Evolutionary conservation across 2,329 filamentous ascomycete species (phyloP).

Genomic region (Cladobotryum mycophilum): DNA sequence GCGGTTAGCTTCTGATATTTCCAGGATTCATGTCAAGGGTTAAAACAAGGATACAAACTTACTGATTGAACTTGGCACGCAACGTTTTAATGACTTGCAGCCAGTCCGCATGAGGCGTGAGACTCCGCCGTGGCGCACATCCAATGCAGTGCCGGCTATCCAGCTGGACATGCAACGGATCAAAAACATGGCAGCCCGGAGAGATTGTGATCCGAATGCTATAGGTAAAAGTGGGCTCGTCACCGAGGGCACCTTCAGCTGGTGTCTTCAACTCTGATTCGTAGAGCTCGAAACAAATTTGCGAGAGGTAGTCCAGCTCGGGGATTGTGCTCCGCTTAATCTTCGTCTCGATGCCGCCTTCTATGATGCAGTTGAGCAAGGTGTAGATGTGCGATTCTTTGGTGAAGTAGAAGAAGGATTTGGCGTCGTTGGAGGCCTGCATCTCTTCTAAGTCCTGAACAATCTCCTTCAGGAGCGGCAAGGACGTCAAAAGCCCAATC

Average conservation of each 20-base stretch:
- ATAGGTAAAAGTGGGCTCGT: slow-evolving; percentile 77
- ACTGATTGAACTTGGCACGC: slow-evolving; percentile 92
- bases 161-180: slow-evolving; percentile 91
- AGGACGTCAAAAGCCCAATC: slow-evolving; percentile 87
- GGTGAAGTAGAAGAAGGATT: slow-evolving; percentile 98
- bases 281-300: slow-evolving; percentile 97
- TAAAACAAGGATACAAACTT: slow-evolving; percentile 32
- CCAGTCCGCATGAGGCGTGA: slow-evolving; percentile 92
- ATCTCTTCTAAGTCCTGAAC: slow-evolving; percentile 96
- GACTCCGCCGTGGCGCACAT: slow-evolving; percentile 78
- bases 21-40: too few relatives aligned
- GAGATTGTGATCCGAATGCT: slow-evolving; percentile 94
- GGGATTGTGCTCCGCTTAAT: slow-evolving; percentile 93
- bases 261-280: slow-evolving; percentile 73
- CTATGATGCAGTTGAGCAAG: slow-evolving; percentile 92
- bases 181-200: slow-evolving; percentile 92
- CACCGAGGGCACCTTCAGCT: slow-evolving; percentile 31
- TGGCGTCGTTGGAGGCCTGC: slow-evolving; percentile 88
- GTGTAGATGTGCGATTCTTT: slow-evolving; percentile 99
- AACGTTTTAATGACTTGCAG: slow-evolving; percentile 94
- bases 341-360: slow-evolving; percentile 94
- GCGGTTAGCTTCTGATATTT: too few relatives aligned
- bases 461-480: slow-evolving; percentile 92
- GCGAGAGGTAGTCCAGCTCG: slow-evolving; percentile 92
- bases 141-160: slow-evolving; percentile 96